Evolutionary conservation across 208 protist genomes (phyloP).

Genomic region (Porcisia hertigi): DNA sequence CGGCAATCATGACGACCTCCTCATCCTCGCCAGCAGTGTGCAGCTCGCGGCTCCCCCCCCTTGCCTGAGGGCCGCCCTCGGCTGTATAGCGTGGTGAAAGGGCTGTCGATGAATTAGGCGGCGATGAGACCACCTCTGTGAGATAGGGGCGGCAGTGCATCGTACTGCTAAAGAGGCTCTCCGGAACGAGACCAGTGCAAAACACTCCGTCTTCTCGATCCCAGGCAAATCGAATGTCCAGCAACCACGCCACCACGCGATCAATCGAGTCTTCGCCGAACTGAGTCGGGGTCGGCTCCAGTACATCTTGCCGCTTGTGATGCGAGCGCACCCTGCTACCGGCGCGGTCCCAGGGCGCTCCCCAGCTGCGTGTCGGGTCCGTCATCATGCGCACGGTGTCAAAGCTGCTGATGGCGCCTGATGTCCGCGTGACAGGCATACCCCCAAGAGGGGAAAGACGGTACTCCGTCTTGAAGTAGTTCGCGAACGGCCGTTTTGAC

Average conservation of each 20-base stretch:
- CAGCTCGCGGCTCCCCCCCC: neutral
- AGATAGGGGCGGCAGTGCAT: conserved; percentile 72
- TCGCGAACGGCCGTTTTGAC: conserved; percentile 68
- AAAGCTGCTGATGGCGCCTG: conserved; percentile 49
- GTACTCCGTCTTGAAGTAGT: conserved; percentile 79
- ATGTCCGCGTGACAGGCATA: conserved; percentile 9
- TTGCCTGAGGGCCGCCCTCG: neutral
- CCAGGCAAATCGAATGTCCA: conserved; percentile 85
- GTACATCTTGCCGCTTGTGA: conserved; percentile 66
- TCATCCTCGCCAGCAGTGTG: conserved; percentile 2
- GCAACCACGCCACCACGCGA: conserved; percentile 46
- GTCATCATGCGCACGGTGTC: conserved; percentile 63
- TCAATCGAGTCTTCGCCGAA: conserved; percentile 80
- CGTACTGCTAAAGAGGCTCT: conserved; percentile 40
- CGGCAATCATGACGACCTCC: conserved; percentile 32
- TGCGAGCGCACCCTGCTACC: conserved; percentile 34
- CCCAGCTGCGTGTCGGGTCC: conserved; percentile 51
- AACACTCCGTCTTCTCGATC: conserved; percentile 79
- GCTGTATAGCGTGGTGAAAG: neutral
- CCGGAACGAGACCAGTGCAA: conserved; percentile 60
- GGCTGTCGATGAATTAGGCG: conserved; percentile 7
- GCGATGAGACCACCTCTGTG: conserved; percentile 4
- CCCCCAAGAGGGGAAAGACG: conserved; percentile 44
- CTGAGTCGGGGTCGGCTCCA: conserved; percentile 45
- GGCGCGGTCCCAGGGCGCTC: conserved; percentile 59